Percentiles rank a stretch among this genome's conserved stretches.
These are phyloP conservation scores for Populus deltoides DNA, from an alignment of 345 rosid species.

Conservation along the genomic window DNA sequence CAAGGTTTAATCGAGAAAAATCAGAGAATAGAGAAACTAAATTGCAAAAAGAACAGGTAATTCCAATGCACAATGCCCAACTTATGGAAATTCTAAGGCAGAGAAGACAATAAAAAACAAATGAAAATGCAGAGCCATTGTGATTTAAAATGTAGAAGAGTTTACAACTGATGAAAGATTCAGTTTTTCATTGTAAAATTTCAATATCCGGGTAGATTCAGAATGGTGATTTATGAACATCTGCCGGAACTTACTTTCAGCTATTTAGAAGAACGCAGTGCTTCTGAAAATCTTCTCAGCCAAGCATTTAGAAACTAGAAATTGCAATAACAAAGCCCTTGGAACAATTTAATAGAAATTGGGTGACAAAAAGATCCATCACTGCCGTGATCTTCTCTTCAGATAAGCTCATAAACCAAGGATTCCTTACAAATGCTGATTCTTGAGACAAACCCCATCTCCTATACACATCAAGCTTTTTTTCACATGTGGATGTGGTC, in stretches of 20 bases:
- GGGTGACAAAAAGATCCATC: constrained; percentile 27
- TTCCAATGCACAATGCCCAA: too few relatives aligned
- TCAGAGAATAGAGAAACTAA: too few relatives aligned
- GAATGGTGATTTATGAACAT: neutral
- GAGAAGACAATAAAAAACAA: neutral
- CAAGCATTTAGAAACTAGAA: constrained; percentile 24
- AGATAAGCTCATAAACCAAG: constrained; percentile 20
- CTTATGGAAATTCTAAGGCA: too few relatives aligned
- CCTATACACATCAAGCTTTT: constrained; percentile 12
- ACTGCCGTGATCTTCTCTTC: constrained; percentile 20
- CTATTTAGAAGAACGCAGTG: neutral
- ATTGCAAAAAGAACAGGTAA: too few relatives aligned
- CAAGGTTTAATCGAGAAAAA: too few relatives aligned
- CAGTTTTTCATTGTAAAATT: neutral
- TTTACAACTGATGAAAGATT: neutral
- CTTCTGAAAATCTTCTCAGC: constrained; percentile 10
- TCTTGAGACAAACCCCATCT: constrained; percentile 34
- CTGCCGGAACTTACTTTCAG: constrained; percentile 10
- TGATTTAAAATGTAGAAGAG: neutral
- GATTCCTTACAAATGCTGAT: constrained; percentile 22
- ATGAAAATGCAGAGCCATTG: neutral
- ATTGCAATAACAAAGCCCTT: constrained; percentile 20
- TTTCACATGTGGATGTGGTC: constrained; percentile 18
- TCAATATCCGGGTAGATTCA: neutral
- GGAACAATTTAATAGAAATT: constrained; percentile 40